A percentile compares a stretch with the other conserved stretches of the same genome.
These are phyloP conservation scores for Fimicolochytrium jonesii DNA, from an alignment of 192 early-diverging fungal genomes.

Conservation along the genomic window DNA sequence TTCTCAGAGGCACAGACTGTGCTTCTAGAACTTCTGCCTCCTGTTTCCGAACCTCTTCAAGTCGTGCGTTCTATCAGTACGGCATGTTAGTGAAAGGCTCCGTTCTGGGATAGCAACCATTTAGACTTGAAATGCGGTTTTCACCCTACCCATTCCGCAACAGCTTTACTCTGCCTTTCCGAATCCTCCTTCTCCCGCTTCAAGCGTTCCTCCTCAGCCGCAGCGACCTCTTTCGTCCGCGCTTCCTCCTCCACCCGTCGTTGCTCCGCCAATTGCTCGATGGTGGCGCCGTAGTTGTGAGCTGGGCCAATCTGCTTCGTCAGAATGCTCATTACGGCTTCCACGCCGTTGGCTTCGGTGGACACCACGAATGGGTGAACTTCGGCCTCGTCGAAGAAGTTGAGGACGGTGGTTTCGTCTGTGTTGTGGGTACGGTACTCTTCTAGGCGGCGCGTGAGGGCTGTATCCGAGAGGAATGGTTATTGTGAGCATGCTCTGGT, in stretches of 20 bases:
- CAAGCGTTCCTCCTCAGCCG: constrained; percentile 44
- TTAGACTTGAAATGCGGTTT: too few relatives aligned
- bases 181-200: constrained; percentile 51
- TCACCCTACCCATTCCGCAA: constrained; percentile 57
- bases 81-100: too few relatives aligned
- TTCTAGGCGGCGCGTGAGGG: constrained; percentile 44
- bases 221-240: constrained; percentile 35
- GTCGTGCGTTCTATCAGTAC: constrained; percentile 41
- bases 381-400: constrained; percentile 62
- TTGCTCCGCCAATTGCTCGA: constrained; percentile 52
- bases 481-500: not conserved
- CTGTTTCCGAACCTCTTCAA: constrained; percentile 60
- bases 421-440: constrained; percentile 49
- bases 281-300: constrained; percentile 57
- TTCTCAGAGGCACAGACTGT: constrained; percentile 55
- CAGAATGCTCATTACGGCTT: constrained; percentile 37
- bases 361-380: constrained; percentile 45
- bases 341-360: constrained; percentile 30
- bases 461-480: constrained; percentile 18
- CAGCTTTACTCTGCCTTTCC: constrained; percentile 49
- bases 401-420: constrained; percentile 54
- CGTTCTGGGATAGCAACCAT: not conserved
- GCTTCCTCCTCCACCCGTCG: constrained; percentile 37
- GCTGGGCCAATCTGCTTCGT: constrained; percentile 46
- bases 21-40: constrained; percentile 61